phyloP scores from a whole-genome alignment of 73 alveolate species.

The Paramecium caudatum region DNA sequence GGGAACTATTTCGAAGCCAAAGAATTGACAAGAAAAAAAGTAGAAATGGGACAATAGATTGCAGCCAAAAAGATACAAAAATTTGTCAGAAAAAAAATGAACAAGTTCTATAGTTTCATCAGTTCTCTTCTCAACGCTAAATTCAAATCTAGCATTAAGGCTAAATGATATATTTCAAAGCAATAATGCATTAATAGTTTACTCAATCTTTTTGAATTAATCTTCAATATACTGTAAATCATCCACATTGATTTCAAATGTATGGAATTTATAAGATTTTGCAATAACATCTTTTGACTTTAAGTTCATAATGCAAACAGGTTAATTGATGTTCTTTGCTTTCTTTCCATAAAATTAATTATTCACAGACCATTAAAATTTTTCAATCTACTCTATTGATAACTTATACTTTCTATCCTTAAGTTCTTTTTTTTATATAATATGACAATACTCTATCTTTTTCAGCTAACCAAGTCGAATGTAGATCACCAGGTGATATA shows the following conservation, averaged over 20 bases:
- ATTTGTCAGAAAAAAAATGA: slow-evolving; percentile 44
- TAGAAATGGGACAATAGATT: slow-evolving; percentile 17
- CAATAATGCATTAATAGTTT: slow-evolving; percentile 54
- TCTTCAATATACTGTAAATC: slow-evolving; percentile 41
- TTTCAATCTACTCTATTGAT: not conserved
- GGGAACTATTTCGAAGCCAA: not conserved
- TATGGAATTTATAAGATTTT: not conserved
- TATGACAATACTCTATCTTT: slow-evolving; percentile 55
- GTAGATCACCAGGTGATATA: not conserved
- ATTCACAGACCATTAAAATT: slow-evolving; percentile 55
- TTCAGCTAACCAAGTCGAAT: not conserved
- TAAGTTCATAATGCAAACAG: slow-evolving; percentile 49
- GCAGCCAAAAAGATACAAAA: slow-evolving; percentile 61
- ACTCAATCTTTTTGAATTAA: slow-evolving; percentile 39
- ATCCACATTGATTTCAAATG: slow-evolving; percentile 6
- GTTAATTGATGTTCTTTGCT: slow-evolving; percentile 50
- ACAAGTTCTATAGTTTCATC: slow-evolving; percentile 35
- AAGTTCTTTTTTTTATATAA: slow-evolving; percentile 36
- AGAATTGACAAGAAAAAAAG: not conserved
- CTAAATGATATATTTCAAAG: slow-evolving; percentile 17
- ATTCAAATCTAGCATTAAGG: not conserved
- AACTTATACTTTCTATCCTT: slow-evolving; percentile 24
- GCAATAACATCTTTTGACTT: slow-evolving; percentile 22
- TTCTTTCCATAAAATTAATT: slow-evolving; percentile 43
- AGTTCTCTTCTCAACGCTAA: slow-evolving; percentile 45